A percentile compares a stretch with the other conserved stretches of the same genome.
These are phyloP conservation scores for Entophlyctis luteolus DNA, from an alignment of 192 early-diverging fungal species.

Conservation along the genomic window DNA sequence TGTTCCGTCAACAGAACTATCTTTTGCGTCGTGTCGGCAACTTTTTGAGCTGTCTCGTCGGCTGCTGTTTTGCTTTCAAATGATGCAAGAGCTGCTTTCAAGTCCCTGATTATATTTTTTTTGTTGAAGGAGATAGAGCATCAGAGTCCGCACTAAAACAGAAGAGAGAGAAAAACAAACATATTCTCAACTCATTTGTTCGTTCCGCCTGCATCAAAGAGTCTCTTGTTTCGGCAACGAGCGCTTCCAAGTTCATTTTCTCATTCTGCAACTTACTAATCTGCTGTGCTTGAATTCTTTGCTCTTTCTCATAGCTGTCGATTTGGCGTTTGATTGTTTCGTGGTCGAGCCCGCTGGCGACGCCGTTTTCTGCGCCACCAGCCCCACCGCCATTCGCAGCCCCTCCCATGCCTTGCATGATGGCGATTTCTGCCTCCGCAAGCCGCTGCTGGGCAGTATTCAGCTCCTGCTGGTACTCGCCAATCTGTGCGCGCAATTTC, in stretches of 20 bases:
- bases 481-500: slow-evolving; percentile 30
- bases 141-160: background rate
- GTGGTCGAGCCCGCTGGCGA: background rate
- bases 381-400: background rate
- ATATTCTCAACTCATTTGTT: slow-evolving; percentile 17
- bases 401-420: slow-evolving; percentile 19
- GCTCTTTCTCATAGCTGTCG: slow-evolving; percentile 20
- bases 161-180: slow-evolving; percentile 8
- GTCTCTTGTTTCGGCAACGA: slow-evolving; percentile 53
- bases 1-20: slow-evolving; percentile 40
- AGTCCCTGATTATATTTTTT: slow-evolving; percentile 22
- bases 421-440: slow-evolving; percentile 27
- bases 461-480: slow-evolving; percentile 20
- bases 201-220: slow-evolving; percentile 50
- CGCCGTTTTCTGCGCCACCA: background rate
- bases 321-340: slow-evolving; percentile 34
- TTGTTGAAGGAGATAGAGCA: background rate
- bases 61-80: slow-evolving; percentile 38
- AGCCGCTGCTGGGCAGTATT: slow-evolving; percentile 10
- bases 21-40: slow-evolving; percentile 43
- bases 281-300: slow-evolving; percentile 17
- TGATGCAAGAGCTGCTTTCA: slow-evolving; percentile 40
- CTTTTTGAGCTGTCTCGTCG: slow-evolving; percentile 44
- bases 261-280: slow-evolving; percentile 56
- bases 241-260: slow-evolving; percentile 52